Evolutionary conservation across 176 grass and related monocot species (phyloP), one percentile per base, ranked within the genome.

Genomic region (Triticum monococcum): DNA sequence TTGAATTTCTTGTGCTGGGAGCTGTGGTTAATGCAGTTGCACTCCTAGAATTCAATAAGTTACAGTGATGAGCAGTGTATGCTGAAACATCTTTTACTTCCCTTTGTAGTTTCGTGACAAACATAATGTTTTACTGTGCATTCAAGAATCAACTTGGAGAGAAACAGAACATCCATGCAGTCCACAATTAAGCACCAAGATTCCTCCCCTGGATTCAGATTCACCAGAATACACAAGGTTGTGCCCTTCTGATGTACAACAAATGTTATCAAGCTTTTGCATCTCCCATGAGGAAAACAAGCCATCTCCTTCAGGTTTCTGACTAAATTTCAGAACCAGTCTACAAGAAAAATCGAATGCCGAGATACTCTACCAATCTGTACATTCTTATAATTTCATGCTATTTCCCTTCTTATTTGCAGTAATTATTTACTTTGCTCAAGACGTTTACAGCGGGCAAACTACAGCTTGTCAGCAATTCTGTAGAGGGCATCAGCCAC

Each of bases 391-490:
- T 64, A 84, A 63, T 28, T 31, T 11, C 8, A 23, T 56, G 79
- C 6, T 31, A 72, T 84, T 67, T 79, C 18, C 75, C 30, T 48
- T 63, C 25, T 64, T 56, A 68, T 59, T 84, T 77, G 71, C 23
- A 41, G 82, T 62, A 50, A 65, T 88, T 85, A 85, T 78, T 88
- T 88, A 77, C 89, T 63, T 73, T 65, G 52, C 69, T 81, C 70
- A 71, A 57, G 76, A 77, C 35, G 41, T 71, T 32, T 64, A 68
- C 40, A 88, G 25, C 13, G 64, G 64, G 82, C 5, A 23, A 23
- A 23, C 89, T 99, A 99, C 69, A 99, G 76, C 84, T 97, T 97
- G 69, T 99, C 97, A 82, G 97, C 94, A 79, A 99, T 99, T 90
- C 83, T 99, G 84, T 88, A 80, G 28, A 96, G 94, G n/a, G 90